phyloP scores from a whole-genome alignment of 495 filamentous ascomycete species.

The Durotheca rogersii region DNA sequence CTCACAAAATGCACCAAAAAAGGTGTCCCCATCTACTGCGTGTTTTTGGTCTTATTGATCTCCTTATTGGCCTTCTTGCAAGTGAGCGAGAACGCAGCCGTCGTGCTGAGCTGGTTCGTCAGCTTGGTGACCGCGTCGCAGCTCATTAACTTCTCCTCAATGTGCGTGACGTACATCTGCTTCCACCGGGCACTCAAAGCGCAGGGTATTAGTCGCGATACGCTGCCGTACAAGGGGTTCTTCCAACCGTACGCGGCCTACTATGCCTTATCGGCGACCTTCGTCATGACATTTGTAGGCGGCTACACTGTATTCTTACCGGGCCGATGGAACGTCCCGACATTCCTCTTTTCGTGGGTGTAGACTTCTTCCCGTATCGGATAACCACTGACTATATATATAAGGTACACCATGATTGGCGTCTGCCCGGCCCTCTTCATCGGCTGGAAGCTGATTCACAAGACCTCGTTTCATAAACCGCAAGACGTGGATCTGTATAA shows the following conservation, averaged over 20 bases:
- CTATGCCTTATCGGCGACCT: constrained; percentile 60
- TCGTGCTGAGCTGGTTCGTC: constrained; percentile 76
- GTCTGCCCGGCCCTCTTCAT: constrained; percentile 60
- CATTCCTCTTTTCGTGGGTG: constrained; percentile 72
- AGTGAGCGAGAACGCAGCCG: constrained; percentile 63
- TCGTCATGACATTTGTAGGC: constrained; percentile 70
- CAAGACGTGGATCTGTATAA: constrained; percentile 62
- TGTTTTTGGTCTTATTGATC: constrained; percentile 61
- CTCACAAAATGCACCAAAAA: constrained; percentile 57
- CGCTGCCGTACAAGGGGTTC: constrained; percentile 64
- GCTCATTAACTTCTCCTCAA: constrained; percentile 74
- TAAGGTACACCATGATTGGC: constrained; percentile 21
- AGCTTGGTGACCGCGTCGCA: constrained; percentile 69
- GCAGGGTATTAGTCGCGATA: constrained; percentile 64
- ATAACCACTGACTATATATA: background rate
- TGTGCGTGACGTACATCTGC: constrained; percentile 69
- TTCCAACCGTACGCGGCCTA: constrained; percentile 73
- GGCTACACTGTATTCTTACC: constrained; percentile 77
- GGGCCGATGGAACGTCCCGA: constrained; percentile 69
- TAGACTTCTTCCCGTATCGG: background rate
- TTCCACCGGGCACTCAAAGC: constrained; percentile 68
- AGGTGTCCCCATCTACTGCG: constrained; percentile 60
- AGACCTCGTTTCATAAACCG: constrained; percentile 56
- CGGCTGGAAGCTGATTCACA: constrained; percentile 69
- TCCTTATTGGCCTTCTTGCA: constrained; percentile 71